Percentiles rank a stretch among this genome's conserved stretches.
These are phyloP conservation scores for Colletotrichum chrysophilum DNA, from an alignment of 2,329 filamentous ascomycete genomes.

Conservation along the genomic window DNA sequence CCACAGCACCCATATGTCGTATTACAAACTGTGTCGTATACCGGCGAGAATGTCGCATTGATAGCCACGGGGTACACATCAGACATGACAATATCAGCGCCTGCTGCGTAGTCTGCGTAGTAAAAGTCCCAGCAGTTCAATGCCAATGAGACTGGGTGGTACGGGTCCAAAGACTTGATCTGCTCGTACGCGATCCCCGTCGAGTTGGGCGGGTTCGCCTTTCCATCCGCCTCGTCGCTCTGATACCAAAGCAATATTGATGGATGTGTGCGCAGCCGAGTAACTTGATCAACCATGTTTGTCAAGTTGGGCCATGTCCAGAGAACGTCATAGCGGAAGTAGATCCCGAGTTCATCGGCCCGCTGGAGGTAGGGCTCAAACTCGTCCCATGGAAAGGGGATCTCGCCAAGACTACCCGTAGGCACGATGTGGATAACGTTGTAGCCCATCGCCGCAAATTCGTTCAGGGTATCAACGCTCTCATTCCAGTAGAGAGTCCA, in stretches of 20 bases:
- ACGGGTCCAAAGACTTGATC: slow-evolving; percentile 59
- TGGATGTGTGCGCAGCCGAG: slow-evolving; percentile 8
- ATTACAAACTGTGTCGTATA: slow-evolving; percentile 62
- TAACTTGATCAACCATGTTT: slow-evolving; percentile 13
- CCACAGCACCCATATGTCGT: slow-evolving; percentile 66
- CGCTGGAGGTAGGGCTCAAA: slow-evolving; percentile 23
- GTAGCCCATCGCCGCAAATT: slow-evolving; percentile 42
- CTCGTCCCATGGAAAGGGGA: slow-evolving; percentile 15
- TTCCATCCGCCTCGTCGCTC: slow-evolving; percentile 19
- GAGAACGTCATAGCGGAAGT: slow-evolving; percentile 19
- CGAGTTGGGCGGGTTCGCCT: slow-evolving; percentile 50
- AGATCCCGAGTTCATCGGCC: slow-evolving; percentile 42
- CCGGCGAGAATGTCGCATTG: slow-evolving; percentile 56
- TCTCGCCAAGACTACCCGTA: slow-evolving; percentile 9
- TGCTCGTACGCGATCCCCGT: slow-evolving; percentile 45
- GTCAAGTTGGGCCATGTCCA: slow-evolving; percentile 13
- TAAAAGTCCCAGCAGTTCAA: slow-evolving; percentile 69
- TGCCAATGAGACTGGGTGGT: slow-evolving; percentile 64
- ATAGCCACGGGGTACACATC: slow-evolving; percentile 66
- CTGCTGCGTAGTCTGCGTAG: slow-evolving; percentile 57
- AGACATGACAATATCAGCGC: slow-evolving; percentile 64
- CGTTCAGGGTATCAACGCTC: slow-evolving; percentile 33
- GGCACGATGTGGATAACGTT: slow-evolving; percentile 41
- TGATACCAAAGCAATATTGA: slow-evolving; percentile 18
- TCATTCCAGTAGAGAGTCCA: slow-evolving; percentile 46